phyloP scores from a whole-genome alignment of 106 monocot genomes.

The Dactylorhiza incarnata region DNA sequence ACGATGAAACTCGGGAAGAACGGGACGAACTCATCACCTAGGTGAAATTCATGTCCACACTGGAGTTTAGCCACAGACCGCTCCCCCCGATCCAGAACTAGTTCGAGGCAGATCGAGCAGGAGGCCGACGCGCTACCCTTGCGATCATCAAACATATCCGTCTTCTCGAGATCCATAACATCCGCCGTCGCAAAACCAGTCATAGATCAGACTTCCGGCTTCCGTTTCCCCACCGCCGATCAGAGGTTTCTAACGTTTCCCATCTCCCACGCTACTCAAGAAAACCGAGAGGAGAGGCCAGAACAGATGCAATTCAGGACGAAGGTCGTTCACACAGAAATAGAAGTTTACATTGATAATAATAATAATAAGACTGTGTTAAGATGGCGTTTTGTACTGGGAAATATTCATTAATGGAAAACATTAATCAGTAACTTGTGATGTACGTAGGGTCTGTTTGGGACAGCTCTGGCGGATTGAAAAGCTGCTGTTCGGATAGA shows the following conservation, averaged over 20 bases:
- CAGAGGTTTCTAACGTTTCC: background rate
- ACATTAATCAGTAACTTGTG: no score
- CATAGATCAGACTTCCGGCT: conserved; percentile 10
- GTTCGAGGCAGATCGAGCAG: conserved; percentile 61
- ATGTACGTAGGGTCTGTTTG: no score
- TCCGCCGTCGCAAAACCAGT: conserved; percentile 8
- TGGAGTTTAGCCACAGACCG: conserved; percentile 52
- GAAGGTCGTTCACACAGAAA: no score
- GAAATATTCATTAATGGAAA: no score
- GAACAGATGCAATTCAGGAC: no score
- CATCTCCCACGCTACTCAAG: background rate
- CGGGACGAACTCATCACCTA: conserved; percentile 22
- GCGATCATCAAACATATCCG: background rate
- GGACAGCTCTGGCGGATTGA: no score
- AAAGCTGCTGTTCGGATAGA: no score
- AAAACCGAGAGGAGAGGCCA: no score
- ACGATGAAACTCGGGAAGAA: background rate
- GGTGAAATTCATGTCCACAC: conserved; percentile 61
- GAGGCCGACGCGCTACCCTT: conserved; percentile 8
- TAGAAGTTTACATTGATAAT: no score
- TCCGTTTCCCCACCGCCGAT: background rate
- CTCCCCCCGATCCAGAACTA: conserved; percentile 21
- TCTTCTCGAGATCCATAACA: conserved; percentile 30
- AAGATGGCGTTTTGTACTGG: no score
- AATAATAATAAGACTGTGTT: no score